These are phyloP conservation scores for Fraxinus xanthoxyloides DNA, from an alignment of 305 asterid species.

Conservation along the genomic window DNA sequence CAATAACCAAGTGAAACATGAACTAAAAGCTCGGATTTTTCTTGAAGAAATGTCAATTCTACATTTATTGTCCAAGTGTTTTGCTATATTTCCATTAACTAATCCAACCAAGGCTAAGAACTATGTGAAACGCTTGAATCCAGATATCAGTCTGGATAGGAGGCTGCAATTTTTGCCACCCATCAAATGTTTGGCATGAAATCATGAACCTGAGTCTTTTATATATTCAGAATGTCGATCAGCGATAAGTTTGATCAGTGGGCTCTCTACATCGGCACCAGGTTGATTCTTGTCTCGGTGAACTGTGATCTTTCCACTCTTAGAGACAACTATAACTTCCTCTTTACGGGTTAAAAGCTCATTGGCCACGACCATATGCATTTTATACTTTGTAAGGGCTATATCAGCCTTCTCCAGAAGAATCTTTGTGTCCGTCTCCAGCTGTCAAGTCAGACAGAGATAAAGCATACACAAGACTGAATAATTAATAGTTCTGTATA, in stretches of 20 bases:
- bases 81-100: neutral
- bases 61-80: neutral
- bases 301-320: slow-evolving; percentile 51
- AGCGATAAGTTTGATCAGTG: slow-evolving; percentile 62
- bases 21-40: neutral
- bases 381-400: slow-evolving; percentile 72
- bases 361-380: slow-evolving; percentile 87
- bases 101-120: neutral
- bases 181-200: neutral
- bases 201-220: slow-evolving; percentile 25
- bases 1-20: neutral
- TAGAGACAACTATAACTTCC: slow-evolving; percentile 72
- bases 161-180: neutral
- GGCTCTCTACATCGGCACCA: slow-evolving; percentile 71
- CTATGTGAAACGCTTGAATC: neutral
- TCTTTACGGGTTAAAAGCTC: slow-evolving; percentile 93
- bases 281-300: slow-evolving; percentile 50
- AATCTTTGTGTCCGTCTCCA: slow-evolving; percentile 83
- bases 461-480: neutral
- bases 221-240: slow-evolving; percentile 65
- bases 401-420: slow-evolving; percentile 73
- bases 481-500: neutral
- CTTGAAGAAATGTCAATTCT: neutral
- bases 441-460: slow-evolving; percentile 32
- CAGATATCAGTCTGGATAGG: no score